Percentiles rank a stretch among this genome's conserved stretches.
Evolutionary conservation across 1,284 basidiomycete genomes (phyloP).

Genomic region (Leccinum solheimii): DNA sequence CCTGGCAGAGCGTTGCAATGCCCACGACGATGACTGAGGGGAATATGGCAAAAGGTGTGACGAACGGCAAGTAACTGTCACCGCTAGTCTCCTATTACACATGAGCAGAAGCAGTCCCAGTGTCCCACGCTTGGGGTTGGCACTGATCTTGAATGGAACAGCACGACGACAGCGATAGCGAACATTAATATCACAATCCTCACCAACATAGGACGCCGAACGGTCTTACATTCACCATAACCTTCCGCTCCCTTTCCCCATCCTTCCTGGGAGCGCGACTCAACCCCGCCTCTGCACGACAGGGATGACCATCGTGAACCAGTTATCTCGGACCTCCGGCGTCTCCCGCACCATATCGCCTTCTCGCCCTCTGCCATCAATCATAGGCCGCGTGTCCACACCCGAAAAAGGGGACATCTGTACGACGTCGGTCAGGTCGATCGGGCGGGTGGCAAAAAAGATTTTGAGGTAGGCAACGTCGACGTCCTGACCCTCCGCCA

Average conservation of each 20-base stretch:
- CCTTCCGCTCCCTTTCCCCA: background rate
- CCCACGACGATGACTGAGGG: too few relatives aligned
- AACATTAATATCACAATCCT: too few relatives aligned
- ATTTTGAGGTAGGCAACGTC: constrained; percentile 22
- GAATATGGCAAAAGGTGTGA: too few relatives aligned
- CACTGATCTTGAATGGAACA: too few relatives aligned
- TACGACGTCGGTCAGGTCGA: constrained; percentile 16
- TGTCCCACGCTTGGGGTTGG: too few relatives aligned
- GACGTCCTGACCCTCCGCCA: constrained; percentile 12
- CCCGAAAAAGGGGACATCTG: constrained; percentile 14
- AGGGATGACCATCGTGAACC: background rate
- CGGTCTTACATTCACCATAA: background rate
- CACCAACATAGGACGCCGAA: background rate
- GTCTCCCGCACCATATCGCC: background rate
- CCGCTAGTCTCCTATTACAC: too few relatives aligned
- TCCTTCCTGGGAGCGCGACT: background rate
- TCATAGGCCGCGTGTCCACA: background rate
- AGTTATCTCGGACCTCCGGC: background rate
- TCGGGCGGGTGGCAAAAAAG: constrained; percentile 17
- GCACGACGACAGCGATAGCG: too few relatives aligned
- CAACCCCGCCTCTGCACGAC: background rate
- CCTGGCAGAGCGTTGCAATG: background rate
- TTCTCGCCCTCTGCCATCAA: background rate
- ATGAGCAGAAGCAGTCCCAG: too few relatives aligned
- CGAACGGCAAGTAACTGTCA: background rate